Conservation (phyloP, 805 yeast genomes). For the Spathaspora gorwiae region DNA sequence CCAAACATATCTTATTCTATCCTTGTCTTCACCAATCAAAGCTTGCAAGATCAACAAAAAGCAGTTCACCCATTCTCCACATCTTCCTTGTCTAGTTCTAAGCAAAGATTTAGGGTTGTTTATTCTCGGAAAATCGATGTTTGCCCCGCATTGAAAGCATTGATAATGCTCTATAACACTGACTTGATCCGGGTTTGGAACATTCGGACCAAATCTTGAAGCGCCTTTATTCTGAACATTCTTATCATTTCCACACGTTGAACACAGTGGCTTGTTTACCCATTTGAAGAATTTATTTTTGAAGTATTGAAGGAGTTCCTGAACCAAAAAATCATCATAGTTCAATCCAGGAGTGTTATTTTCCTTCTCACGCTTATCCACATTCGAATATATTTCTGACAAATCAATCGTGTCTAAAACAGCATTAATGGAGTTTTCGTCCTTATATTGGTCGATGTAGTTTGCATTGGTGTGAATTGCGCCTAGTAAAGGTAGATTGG, state of each 20-base stretch:
- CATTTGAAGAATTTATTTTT: slow-evolving; percentile 77
- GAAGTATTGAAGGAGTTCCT: slow-evolving; percentile 41
- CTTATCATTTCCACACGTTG: slow-evolving; percentile 36
- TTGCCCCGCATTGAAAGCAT: slow-evolving; percentile 48
- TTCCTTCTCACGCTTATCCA: slow-evolving; percentile 45
- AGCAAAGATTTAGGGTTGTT: slow-evolving; percentile 62
- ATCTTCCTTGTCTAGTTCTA: slow-evolving; percentile 66
- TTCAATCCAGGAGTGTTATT: slow-evolving; percentile 10
- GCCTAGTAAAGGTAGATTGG: background rate
- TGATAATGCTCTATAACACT: slow-evolving; percentile 57
- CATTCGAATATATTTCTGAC: slow-evolving; percentile 52
- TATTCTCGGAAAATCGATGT: slow-evolving; percentile 69
- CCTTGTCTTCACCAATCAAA: slow-evolving; percentile 39
- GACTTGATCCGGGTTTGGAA: slow-evolving; percentile 40
- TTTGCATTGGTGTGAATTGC: background rate
- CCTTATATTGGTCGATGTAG: slow-evolving; percentile 9
- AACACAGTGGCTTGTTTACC: slow-evolving; percentile 71
- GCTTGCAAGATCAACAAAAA: slow-evolving; percentile 68
- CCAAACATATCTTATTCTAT: slow-evolving; percentile 65
- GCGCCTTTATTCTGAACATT: slow-evolving; percentile 37
- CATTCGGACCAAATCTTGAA: slow-evolving; percentile 29
- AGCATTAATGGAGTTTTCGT: slow-evolving; percentile 27
- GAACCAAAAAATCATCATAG: slow-evolving; percentile 35
- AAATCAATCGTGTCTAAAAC: slow-evolving; percentile 65
- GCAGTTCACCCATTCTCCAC: slow-evolving; percentile 95